phyloP scores from a whole-genome alignment of 352 stramenopile species.

The Elongisporangium anandrum region DNA sequence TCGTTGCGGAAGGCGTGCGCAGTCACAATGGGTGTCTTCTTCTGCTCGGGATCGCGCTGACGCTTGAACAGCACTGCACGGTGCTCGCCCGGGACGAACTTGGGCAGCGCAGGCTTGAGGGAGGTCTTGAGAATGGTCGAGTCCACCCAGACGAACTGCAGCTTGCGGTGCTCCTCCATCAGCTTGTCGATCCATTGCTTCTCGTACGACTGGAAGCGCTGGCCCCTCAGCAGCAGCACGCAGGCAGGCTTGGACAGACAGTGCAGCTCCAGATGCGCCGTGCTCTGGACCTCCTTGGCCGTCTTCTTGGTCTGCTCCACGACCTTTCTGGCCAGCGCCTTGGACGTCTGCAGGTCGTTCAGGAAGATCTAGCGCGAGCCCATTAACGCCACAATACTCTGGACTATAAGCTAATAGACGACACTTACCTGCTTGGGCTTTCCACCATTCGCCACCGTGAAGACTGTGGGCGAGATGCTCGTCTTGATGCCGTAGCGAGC shows the following conservation, averaged over 20 bases:
- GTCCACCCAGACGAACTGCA: slow-evolving; percentile 75
- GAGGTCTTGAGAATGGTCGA: slow-evolving; percentile 59
- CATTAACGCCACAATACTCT: neutral
- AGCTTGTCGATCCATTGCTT: slow-evolving; percentile 69
- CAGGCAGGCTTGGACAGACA: slow-evolving; percentile 61
- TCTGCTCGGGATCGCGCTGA: slow-evolving; percentile 21
- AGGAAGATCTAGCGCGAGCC: slow-evolving; percentile 38
- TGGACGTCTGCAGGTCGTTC: slow-evolving; percentile 53
- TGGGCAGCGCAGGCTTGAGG: slow-evolving; percentile 55
- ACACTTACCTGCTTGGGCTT: slow-evolving; percentile 59
- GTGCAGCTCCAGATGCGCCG: slow-evolving; percentile 54
- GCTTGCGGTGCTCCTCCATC: slow-evolving; percentile 43
- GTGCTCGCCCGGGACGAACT: slow-evolving; percentile 35
- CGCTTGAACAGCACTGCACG: slow-evolving; percentile 69
- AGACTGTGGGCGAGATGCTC: slow-evolving; percentile 64
- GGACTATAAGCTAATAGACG: no score
- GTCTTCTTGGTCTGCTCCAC: slow-evolving; percentile 49
- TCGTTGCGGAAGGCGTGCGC: slow-evolving; percentile 54
- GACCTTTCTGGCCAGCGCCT: slow-evolving; percentile 57
- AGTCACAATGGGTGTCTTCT: slow-evolving; percentile 29
- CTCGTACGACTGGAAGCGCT: slow-evolving; percentile 56
- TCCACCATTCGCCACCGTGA: slow-evolving; percentile 74
- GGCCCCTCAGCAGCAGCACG: slow-evolving; percentile 59
- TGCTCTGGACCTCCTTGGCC: slow-evolving; percentile 56
- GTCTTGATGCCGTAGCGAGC: slow-evolving; percentile 55